Evolutionary conservation across 164 flowering plant genomes (phyloP).

Genomic region (Litsea cubeba): DNA sequence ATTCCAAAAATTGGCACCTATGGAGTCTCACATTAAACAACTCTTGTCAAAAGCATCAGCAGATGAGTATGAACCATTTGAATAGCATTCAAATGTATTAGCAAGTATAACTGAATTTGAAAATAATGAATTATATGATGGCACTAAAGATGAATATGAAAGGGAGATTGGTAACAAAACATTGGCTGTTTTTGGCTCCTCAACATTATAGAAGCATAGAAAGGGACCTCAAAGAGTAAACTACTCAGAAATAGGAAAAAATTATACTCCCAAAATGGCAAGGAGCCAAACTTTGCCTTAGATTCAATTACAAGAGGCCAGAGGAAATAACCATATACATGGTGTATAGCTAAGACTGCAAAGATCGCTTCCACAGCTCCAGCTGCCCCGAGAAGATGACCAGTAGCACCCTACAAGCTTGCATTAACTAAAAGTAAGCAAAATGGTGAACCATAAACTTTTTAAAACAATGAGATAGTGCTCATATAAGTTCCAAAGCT

Average conservation of each 20-base stretch:
- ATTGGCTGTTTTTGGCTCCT: neutral
- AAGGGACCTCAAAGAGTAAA: neutral
- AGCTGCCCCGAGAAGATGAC: slow-evolving; percentile 99
- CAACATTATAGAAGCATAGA: neutral
- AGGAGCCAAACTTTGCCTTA: neutral
- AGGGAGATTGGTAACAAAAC: too few relatives aligned
- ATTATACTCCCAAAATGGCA: neutral
- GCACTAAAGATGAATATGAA: neutral
- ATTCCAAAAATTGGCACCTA: too few relatives aligned
- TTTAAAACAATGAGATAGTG: too few relatives aligned
- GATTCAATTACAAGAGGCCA: neutral
- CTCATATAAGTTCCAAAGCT: too few relatives aligned
- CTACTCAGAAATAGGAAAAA: too few relatives aligned
- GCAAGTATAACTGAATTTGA: too few relatives aligned
- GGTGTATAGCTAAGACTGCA: slow-evolving; percentile 64
- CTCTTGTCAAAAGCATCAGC: too few relatives aligned
- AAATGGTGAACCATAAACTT: neutral
- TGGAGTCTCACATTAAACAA: too few relatives aligned
- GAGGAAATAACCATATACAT: slow-evolving; percentile 42
- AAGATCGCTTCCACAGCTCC: slow-evolving; percentile 98
- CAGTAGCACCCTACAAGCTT: slow-evolving; percentile 73
- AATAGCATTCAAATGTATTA: too few relatives aligned
- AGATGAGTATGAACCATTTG: too few relatives aligned
- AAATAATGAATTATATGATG: neutral
- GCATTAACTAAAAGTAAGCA: neutral